Conservation (phyloP, 2,329 filamentous ascomycete genomes). For the Graphium sp. region DNA sequence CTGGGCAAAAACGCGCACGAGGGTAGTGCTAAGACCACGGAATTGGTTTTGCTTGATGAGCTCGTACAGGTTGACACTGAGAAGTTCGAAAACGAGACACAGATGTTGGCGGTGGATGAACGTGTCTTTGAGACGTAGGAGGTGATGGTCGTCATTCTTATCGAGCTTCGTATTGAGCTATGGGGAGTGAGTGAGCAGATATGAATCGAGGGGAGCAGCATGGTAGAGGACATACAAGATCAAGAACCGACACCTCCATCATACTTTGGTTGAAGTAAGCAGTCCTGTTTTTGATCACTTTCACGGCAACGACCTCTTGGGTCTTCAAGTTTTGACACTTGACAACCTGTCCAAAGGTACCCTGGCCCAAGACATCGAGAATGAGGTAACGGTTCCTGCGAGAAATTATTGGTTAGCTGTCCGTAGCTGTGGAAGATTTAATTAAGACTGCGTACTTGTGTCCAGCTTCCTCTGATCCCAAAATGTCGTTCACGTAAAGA, state of each 20-base stretch:
- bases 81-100: slow-evolving; percentile 86
- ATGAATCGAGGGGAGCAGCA: slow-evolving; percentile 2
- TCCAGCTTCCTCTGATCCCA: slow-evolving; percentile 92
- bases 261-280: slow-evolving; percentile 99
- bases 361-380: slow-evolving; percentile 88
- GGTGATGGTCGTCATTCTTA: slow-evolving; percentile 96
- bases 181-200: slow-evolving; percentile 8
- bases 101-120: slow-evolving; percentile 97
- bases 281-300: slow-evolving; percentile 97
- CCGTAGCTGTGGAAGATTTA: too few relatives aligned
- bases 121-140: slow-evolving; percentile 87
- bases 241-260: slow-evolving; percentile 98
- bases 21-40: slow-evolving; percentile 85
- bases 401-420: not conserved
- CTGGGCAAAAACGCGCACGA: slow-evolving; percentile 94
- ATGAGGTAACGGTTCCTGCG: slow-evolving; percentile 89
- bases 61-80: slow-evolving; percentile 96
- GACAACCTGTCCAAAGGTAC: slow-evolving; percentile 95
- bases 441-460: slow-evolving; percentile 62
- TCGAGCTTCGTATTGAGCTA: slow-evolving; percentile 96
- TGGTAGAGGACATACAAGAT: slow-evolving; percentile 47
- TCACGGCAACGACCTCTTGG: slow-evolving; percentile 94
- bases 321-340: slow-evolving; percentile 98
- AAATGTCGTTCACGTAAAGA: slow-evolving; percentile 94
- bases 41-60: slow-evolving; percentile 99